These are phyloP conservation scores for Fusarium praegraminearum DNA, from an alignment of 2,329 filamentous ascomycete genomes.

Conservation along the genomic window DNA sequence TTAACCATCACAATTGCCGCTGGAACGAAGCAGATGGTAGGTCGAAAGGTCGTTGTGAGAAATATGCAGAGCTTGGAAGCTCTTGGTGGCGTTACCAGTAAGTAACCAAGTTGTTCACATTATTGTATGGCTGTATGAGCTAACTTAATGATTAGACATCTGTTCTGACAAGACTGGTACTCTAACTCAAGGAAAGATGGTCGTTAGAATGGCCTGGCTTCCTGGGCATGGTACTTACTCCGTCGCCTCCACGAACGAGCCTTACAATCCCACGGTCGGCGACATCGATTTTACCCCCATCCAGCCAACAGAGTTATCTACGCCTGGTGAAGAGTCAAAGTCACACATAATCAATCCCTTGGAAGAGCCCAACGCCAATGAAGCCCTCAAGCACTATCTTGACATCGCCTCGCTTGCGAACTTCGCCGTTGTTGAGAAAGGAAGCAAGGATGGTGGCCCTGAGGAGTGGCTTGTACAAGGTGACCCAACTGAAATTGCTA, in stretches of 20 bases:
- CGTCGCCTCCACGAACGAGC: constrained; percentile 46
- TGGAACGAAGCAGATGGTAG: constrained; percentile 63
- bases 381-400: constrained; percentile 66
- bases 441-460: constrained; percentile 59
- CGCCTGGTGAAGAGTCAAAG: constrained; percentile 39
- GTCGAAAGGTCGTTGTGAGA: constrained; percentile 62
- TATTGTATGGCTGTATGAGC: not conserved
- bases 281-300: constrained; percentile 27
- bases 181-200: constrained; percentile 53
- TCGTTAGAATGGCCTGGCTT: constrained; percentile 50
- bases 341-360: constrained; percentile 45
- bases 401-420: constrained; percentile 75
- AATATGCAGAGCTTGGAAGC: constrained; percentile 57
- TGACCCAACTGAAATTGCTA: constrained; percentile 76
- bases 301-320: constrained; percentile 40
- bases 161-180: constrained; percentile 52
- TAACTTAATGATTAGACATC: constrained; percentile 41
- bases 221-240: constrained; percentile 49
- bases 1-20: constrained; percentile 70
- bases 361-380: constrained; percentile 57
- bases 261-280: constrained; percentile 46
- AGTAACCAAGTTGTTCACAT: constrained; percentile 25
- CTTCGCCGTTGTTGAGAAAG: constrained; percentile 64
- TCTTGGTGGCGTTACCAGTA: constrained; percentile 63
- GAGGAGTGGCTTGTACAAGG: constrained; percentile 72